Percentiles rank a stretch among this genome's conserved stretches.
These are phyloP conservation scores for Termitomyces sp. DNA, from an alignment of 768 basidiomycete species.

Conservation along the genomic window DNA sequence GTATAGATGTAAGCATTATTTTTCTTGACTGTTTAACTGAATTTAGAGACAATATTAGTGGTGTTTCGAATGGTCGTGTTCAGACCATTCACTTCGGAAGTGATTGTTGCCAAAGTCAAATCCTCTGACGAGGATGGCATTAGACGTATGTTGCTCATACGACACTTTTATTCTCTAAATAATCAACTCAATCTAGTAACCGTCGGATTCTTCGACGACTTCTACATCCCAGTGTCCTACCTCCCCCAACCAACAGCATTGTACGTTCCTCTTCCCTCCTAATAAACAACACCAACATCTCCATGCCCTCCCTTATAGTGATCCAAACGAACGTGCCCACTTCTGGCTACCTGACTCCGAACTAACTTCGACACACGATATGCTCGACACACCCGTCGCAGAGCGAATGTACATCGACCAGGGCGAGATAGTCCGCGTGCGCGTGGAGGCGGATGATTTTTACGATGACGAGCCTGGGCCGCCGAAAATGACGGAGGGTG, in stretches of 20 bases:
- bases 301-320: conserved; percentile 35
- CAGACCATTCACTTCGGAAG: conserved; percentile 85
- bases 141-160: conserved; percentile 48
- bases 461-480: conserved; percentile 85
- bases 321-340: conserved; percentile 76
- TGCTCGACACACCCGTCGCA: conserved; percentile 60
- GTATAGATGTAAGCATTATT: conserved; percentile 69
- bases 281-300: neutral
- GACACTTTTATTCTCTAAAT: neutral
- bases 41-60: conserved; percentile 37
- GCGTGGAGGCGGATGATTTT: conserved; percentile 79
- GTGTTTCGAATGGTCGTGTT: conserved; percentile 89
- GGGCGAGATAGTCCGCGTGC: conserved; percentile 69
- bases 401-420: conserved; percentile 81
- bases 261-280: conserved; percentile 33
- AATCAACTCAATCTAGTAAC: conserved; percentile 46
- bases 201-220: conserved; percentile 91
- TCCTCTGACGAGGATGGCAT: conserved; percentile 84
- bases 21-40: neutral
- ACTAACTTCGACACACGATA: conserved; percentile 46
- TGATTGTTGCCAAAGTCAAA: conserved; percentile 84
- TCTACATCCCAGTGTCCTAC: conserved; percentile 74
- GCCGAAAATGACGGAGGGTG: conserved; percentile 68
- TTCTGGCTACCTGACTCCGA: conserved; percentile 75
- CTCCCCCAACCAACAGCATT: conserved; percentile 81